phyloP scores from a whole-genome alignment of 371 early-diverging fungal species.

The Globomyces sp. region DNA sequence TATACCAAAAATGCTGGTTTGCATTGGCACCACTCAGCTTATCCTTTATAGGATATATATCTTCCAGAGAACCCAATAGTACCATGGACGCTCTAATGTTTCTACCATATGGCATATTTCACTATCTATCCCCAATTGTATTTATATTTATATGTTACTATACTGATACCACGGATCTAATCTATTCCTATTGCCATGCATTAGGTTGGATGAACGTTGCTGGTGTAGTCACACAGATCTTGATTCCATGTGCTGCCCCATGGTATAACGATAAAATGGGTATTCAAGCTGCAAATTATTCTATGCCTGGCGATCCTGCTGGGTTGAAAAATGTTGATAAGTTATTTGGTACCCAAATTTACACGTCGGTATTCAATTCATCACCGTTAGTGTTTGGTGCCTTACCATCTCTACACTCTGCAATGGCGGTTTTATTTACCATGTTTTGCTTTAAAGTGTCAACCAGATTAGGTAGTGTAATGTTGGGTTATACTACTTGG shows the following conservation, averaged over 20 bases:
- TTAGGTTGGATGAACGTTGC: conserved; percentile 70
- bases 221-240: conserved; percentile 66
- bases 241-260: conserved; percentile 72
- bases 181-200: conserved; percentile 56
- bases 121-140: conserved; percentile 64
- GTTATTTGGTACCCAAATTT: conserved; percentile 62
- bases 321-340: conserved; percentile 69
- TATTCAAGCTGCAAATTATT: conserved; percentile 58
- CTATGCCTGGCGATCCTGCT: conserved; percentile 70
- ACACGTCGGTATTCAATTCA: conserved; percentile 64
- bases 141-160: conserved; percentile 48
- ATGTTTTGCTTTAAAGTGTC: conserved; percentile 48
- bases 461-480: conserved; percentile 7
- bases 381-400: conserved; percentile 77
- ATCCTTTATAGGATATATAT: conserved; percentile 17
- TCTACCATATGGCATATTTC: conserved; percentile 71
- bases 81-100: conserved; percentile 64
- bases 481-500: conserved; percentile 58
- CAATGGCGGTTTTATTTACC: conserved; percentile 65
- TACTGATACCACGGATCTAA: conserved; percentile 54
- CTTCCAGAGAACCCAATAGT: conserved; percentile 14
- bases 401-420: conserved; percentile 73
- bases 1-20: conserved; percentile 3
- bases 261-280: conserved; percentile 54
- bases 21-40: conserved; percentile 25